These are phyloP conservation scores for Ostreobium quekettii DNA, from an alignment of 139 green algal species.

Conservation along the genomic window DNA sequence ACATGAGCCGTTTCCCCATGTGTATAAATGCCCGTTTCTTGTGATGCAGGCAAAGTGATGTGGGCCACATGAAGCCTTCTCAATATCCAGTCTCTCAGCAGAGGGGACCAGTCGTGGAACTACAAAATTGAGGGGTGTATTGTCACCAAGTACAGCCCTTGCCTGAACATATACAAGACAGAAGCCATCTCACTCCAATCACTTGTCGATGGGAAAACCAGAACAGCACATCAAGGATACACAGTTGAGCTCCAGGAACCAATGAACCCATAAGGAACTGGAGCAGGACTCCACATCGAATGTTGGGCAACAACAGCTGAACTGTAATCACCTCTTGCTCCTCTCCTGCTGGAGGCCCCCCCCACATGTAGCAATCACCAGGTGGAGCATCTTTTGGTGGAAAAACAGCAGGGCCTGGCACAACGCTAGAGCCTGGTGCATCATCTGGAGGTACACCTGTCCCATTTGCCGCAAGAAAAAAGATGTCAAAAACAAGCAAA, in stretches of 20 bases:
- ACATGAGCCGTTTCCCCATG: constrained; percentile 8
- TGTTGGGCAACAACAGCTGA: background rate
- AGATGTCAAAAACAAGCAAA: too few relatives aligned
- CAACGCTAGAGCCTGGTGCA: too few relatives aligned
- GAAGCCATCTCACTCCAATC: background rate
- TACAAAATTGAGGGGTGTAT: background rate
- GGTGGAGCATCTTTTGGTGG: background rate
- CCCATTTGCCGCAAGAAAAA: too few relatives aligned
- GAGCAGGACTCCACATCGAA: too few relatives aligned
- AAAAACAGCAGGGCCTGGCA: background rate
- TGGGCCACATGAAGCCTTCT: constrained; percentile 8
- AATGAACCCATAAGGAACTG: background rate
- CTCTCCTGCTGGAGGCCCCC: background rate
- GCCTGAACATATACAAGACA: background rate
- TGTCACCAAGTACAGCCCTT: background rate
- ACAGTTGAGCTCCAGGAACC: background rate
- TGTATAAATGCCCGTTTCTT: constrained; percentile 16
- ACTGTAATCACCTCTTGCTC: background rate
- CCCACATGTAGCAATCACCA: constrained; percentile 19
- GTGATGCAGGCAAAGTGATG: constrained; percentile 12
- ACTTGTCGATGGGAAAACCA: background rate
- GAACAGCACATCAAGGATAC: background rate
- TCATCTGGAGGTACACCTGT: too few relatives aligned
- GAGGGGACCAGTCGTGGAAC: constrained; percentile 12
- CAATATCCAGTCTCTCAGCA: constrained; percentile 12